A percentile compares a stretch with the other conserved stretches of the same genome.
Evolutionary conservation across 1,284 basidiomycete species (phyloP).

Genomic region (Austroboletus rostrupii): DNA sequence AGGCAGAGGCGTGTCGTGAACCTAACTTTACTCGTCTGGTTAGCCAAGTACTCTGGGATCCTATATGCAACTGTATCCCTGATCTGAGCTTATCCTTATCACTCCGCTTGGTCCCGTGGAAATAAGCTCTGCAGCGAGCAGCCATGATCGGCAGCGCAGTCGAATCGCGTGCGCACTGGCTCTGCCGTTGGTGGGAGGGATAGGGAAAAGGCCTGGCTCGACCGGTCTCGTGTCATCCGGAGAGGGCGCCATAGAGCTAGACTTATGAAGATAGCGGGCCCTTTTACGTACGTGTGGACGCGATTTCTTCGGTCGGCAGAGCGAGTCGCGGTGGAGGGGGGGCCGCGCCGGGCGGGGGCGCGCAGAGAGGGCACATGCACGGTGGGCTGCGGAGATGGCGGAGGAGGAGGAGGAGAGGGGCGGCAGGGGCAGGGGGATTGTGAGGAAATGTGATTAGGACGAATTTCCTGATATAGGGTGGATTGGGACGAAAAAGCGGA

Average conservation of each 20-base stretch:
- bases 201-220: background rate
- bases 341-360: slow-evolving; percentile 5
- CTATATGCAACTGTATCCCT: background rate
- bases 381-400: background rate
- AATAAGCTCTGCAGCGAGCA: slow-evolving; percentile 13
- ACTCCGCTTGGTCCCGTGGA: slow-evolving; percentile 17
- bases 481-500: slow-evolving; percentile 16
- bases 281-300: slow-evolving; percentile 16
- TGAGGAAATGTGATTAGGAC: slow-evolving; percentile 11
- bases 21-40: slow-evolving; percentile 17
- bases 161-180: background rate
- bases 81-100: slow-evolving; percentile 6
- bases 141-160: background rate
- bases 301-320: too few relatives aligned
- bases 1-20: slow-evolving; percentile 20
- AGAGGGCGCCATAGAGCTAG: background rate
- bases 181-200: background rate
- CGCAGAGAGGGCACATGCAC: background rate
- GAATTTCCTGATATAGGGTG: slow-evolving; percentile 2
- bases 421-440: slow-evolving; percentile 4
- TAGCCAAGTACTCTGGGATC: background rate
- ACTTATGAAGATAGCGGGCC: background rate
- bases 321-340: background rate
- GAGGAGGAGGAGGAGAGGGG: background rate
- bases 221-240: background rate